Base-by-base conservation (phyloP, 495 filamentous ascomycete genomes). In the Beverwykella pulmonaria region DNA sequence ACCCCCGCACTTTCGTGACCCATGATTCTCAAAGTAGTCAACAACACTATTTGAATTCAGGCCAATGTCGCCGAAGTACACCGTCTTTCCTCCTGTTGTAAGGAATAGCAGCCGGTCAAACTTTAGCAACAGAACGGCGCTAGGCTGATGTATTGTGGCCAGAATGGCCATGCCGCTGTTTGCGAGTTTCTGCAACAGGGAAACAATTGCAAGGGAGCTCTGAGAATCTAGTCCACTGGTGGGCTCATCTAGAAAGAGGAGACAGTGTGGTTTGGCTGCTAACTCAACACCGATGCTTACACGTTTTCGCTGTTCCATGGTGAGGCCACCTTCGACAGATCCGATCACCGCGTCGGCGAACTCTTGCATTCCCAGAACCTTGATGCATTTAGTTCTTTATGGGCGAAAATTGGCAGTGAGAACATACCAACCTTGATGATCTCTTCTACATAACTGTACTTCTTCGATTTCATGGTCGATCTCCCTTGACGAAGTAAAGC, bases 121-220 rank as follows among this genome's bases (percentile, higher is more conserved):
- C 59, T 88, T 84, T 74, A 94, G 87, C 79, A 97, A 93, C 25
- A 97, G 81, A 75, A 92, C 88, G 32, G 90, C 89, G 0, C 88
- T 92, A 2, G 92, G 92, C 70, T 97, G 93, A 76, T 97, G 93
- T 65, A 97, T 96, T 3, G 92, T 96, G 73, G 89, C 92, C 20
- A 96, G 82, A 73, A 96, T 87, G 25, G 92, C 90, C 74, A 93
- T 90, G 15, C 92, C 92, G 67, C 83, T 86, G 74, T 88, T 84
- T 48, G 91, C 87, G 26, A 96, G 81, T 74, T 92, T 93, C 59
- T 88, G 82, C 50, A 96, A 81, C 30, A 95, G 81, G 30, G 83
- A 81, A 56, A 88, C 82, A 65, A 95, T 93, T 17, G 90, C 84
- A 88, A 88, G 95, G 9, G 90, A 88, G 0, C 90, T 93, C 67